A percentile compares a stretch with the other conserved stretches of the same genome.
Conservation (phyloP, 257 asterid genomes). For the Nicotiana otophora region DNA sequence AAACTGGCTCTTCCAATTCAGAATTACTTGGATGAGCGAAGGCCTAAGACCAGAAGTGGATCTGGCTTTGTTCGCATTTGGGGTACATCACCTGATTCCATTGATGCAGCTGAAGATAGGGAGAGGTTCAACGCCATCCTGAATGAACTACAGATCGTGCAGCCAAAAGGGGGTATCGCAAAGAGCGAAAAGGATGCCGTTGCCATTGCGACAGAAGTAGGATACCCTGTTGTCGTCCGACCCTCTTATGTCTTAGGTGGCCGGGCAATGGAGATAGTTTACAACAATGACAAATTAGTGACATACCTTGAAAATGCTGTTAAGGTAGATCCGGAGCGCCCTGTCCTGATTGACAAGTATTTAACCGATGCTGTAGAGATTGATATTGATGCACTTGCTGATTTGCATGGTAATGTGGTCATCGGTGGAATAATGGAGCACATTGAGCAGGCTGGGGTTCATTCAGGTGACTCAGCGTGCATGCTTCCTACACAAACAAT, state of each 20-base stretch:
- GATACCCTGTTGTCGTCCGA: slow-evolving; percentile 94
- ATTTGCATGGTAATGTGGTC: slow-evolving; percentile 77
- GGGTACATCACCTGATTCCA: slow-evolving; percentile 97
- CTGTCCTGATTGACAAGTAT: slow-evolving; percentile 82
- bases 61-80: slow-evolving; percentile 71
- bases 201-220: slow-evolving; percentile 79
- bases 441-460: slow-evolving; percentile 96
- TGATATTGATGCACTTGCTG: slow-evolving; percentile 80
- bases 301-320: slow-evolving; percentile 86
- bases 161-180: slow-evolving; percentile 96
- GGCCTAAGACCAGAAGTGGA: slow-evolving; percentile 59
- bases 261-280: slow-evolving; percentile 98
- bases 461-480: slow-evolving; percentile 97
- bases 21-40: slow-evolving; percentile 57
- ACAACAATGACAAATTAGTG: slow-evolving; percentile 79
- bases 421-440: slow-evolving; percentile 99
- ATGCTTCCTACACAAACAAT: slow-evolving; percentile 86
- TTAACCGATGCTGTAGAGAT: slow-evolving; percentile 88
- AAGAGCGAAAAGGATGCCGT: slow-evolving; percentile 89
- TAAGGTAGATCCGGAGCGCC: slow-evolving; percentile 94
- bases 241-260: slow-evolving; percentile 98
- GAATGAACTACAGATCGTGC: slow-evolving; percentile 76
- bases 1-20: slow-evolving; percentile 83
- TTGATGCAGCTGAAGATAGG: slow-evolving; percentile 97
- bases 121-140: slow-evolving; percentile 83